Percentiles rank a stretch among this genome's conserved stretches.
These are phyloP conservation scores for Solanum microdontum DNA, from an alignment of 257 asterid species.

Conservation along the genomic window DNA sequence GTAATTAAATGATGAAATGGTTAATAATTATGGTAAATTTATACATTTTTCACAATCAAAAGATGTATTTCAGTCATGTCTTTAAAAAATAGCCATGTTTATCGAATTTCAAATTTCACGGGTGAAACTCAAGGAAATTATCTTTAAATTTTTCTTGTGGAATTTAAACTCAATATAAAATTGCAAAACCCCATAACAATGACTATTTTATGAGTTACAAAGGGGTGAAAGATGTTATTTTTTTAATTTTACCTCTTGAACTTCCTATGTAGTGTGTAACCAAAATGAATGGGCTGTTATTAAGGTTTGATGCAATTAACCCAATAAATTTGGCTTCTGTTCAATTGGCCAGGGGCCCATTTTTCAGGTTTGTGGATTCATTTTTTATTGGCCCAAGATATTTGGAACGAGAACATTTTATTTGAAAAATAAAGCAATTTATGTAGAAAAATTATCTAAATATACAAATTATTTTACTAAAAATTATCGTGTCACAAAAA, in stretches of 20 bases:
- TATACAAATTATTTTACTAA: too few relatives aligned
- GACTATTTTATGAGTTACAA: background rate
- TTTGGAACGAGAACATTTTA: background rate
- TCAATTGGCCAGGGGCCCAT: background rate
- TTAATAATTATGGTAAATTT: background rate
- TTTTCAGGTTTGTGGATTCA: background rate
- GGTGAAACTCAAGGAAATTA: fast-evolving
- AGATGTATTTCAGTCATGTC: background rate
- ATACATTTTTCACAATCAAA: background rate
- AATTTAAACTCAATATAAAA: background rate
- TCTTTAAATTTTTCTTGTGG: background rate
- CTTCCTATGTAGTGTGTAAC: background rate
- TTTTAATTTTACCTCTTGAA: background rate
- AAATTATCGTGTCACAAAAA: background rate
- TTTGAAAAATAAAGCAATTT: too few relatives aligned
- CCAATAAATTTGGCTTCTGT: background rate
- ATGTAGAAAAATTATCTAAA: too few relatives aligned
- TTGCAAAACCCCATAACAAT: background rate
- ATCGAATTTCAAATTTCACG: background rate
- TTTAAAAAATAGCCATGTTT: fast-evolving
- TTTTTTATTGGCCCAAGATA: background rate
- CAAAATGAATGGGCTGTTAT: background rate
- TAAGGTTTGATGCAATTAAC: background rate
- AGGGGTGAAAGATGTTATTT: background rate
- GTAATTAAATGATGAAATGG: fast-evolving